Evolutionary conservation across 2,329 filamentous ascomycete species (phyloP).

Genomic region (Xylariaceae sp.): DNA sequence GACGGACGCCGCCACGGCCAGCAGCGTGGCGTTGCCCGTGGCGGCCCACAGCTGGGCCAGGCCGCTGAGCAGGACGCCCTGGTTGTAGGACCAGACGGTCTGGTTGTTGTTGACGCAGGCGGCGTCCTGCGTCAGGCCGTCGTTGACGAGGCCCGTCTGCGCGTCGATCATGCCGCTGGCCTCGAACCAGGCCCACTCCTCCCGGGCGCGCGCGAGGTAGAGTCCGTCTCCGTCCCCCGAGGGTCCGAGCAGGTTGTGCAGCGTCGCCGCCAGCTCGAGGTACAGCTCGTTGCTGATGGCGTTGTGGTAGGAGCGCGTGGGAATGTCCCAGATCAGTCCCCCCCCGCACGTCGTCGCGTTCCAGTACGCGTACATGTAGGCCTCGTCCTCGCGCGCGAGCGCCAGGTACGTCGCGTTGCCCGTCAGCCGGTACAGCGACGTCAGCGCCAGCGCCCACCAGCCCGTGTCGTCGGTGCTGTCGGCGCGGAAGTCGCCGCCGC

Average conservation of each 20-base stretch:
- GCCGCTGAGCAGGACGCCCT: slow-evolving; percentile 53
- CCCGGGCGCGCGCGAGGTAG: slow-evolving; percentile 32
- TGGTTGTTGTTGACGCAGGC: slow-evolving; percentile 23
- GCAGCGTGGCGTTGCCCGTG: slow-evolving; percentile 16
- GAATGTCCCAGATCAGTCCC: slow-evolving; percentile 36
- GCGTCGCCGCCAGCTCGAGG: slow-evolving; percentile 33
- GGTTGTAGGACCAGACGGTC: slow-evolving; percentile 41
- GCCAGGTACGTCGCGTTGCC: slow-evolving; percentile 35
- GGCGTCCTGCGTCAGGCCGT: slow-evolving; percentile 30
- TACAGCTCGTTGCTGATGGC: slow-evolving; percentile 42
- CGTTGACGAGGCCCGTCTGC: slow-evolving; percentile 32
- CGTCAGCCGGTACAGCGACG: slow-evolving; percentile 40
- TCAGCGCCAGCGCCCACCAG: slow-evolving; percentile 46
- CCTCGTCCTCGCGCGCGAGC: slow-evolving; percentile 37
- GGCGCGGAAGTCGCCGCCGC: slow-evolving; percentile 30
- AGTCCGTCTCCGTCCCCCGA: slow-evolving; percentile 22
- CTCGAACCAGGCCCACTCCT: slow-evolving; percentile 37
- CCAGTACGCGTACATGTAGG: slow-evolving; percentile 38
- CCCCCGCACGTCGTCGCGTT: slow-evolving; percentile 34
- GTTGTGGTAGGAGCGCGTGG: slow-evolving; percentile 30
- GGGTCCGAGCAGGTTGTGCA: slow-evolving; percentile 36
- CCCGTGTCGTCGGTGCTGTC: slow-evolving; percentile 38
- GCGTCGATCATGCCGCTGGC: slow-evolving; percentile 31
- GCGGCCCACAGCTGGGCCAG: slow-evolving; percentile 45
- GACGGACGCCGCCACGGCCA: slow-evolving; percentile 16